Conservation (phyloP, 306 rosid genomes). For the Vicia faba region DNA sequence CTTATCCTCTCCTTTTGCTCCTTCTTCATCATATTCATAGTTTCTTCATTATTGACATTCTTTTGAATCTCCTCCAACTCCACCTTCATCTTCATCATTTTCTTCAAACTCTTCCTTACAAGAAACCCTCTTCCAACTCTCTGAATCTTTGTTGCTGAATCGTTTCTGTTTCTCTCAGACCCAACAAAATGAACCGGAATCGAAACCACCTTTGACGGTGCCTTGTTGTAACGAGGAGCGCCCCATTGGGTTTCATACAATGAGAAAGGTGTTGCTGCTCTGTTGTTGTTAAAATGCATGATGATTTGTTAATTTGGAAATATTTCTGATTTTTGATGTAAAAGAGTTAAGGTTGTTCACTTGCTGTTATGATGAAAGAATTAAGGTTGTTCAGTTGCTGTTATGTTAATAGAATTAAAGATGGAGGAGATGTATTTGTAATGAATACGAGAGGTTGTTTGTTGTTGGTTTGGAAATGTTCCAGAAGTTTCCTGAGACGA, state of each 20-base stretch:
- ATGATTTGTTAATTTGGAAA: background rate
- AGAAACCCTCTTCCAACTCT: slow-evolving; percentile 57
- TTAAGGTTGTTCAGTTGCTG: too few species aligned
- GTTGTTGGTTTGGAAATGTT: too few species aligned
- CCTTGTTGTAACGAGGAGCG: slow-evolving; percentile 36
- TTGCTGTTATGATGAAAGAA: background rate
- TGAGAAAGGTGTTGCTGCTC: background rate
- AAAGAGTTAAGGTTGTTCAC: background rate
- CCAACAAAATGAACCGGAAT: slow-evolving; percentile 62
- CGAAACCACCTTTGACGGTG: slow-evolving; percentile 51
- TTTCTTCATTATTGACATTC: slow-evolving; percentile 31
- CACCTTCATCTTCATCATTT: slow-evolving; percentile 43
- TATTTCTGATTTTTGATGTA: background rate
- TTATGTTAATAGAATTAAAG: too few species aligned
- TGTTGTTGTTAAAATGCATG: slow-evolving; percentile 40
- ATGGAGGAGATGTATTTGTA: too few species aligned
- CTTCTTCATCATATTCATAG: slow-evolving; percentile 39
- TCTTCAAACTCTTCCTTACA: slow-evolving; percentile 64
- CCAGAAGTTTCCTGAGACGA: too few species aligned
- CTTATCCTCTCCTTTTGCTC: slow-evolving; percentile 59
- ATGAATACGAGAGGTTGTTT: too few species aligned
- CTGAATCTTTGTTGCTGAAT: slow-evolving; percentile 60
- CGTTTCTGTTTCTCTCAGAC: slow-evolving; percentile 33
- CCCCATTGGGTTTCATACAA: slow-evolving; percentile 37
- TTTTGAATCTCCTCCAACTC: slow-evolving; percentile 55